Evolutionary conservation across 176 grass and related monocot genomes (phyloP).

Genomic region (Avena insularis): DNA sequence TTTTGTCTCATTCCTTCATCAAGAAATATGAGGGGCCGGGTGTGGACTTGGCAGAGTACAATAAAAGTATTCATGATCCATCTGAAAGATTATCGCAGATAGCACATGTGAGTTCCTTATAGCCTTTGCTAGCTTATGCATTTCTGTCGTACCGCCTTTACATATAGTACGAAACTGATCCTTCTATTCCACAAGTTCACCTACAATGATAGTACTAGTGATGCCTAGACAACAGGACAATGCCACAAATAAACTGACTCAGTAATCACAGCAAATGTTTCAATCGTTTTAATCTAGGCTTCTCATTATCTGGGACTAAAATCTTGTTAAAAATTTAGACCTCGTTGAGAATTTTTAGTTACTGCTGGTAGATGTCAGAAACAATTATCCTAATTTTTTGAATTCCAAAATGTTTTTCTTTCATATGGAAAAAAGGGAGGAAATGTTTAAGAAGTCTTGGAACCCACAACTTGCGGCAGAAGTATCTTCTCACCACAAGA

Average conservation of each 20-base stretch:
- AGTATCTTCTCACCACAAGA: not conserved
- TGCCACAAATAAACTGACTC: constrained; percentile 11
- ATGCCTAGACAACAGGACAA: not conserved
- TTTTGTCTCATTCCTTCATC: constrained; percentile 77
- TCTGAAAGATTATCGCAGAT: constrained; percentile 61
- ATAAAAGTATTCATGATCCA: constrained; percentile 60
- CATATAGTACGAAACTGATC: not conserved
- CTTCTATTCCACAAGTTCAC: not conserved
- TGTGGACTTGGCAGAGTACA: constrained; percentile 64
- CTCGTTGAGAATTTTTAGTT: not conserved
- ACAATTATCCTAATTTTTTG: not conserved
- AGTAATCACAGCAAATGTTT: not conserved
- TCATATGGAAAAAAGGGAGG: not conserved
- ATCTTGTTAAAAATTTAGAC: not conserved
- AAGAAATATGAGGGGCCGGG: constrained; percentile 58
- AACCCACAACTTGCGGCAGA: not conserved
- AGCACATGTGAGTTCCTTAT: constrained; percentile 62
- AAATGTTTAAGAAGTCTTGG: not conserved
- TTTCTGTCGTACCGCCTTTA: not conserved
- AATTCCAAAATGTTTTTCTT: not conserved
- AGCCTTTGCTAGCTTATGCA: not conserved
- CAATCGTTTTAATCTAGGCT: not conserved
- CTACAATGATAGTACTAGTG: not conserved
- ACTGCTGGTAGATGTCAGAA: not conserved
- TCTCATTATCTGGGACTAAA: not conserved